phyloP scores from a whole-genome alignment of 2,329 filamentous ascomycete genomes.

The Tolypocladium tundrense region DNA sequence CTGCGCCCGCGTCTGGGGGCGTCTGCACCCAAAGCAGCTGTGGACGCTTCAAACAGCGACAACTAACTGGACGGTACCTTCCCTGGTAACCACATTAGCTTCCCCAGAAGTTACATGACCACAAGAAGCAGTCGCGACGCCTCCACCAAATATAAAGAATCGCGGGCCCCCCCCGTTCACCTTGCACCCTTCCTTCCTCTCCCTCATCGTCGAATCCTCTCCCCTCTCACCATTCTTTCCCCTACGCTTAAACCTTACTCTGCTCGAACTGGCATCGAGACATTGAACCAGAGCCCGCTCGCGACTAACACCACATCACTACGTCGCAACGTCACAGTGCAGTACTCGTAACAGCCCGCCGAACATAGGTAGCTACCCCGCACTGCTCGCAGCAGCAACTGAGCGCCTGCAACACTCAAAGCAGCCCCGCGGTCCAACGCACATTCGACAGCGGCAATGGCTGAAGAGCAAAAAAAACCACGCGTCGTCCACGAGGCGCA shows the following conservation, averaged over 20 bases:
- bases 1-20: neutral
- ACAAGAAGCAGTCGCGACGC: slow-evolving; percentile 1
- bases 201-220: neutral
- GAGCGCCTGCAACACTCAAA: neutral
- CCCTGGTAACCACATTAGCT: neutral
- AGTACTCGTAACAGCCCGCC: neutral
- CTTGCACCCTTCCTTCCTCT: neutral
- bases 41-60: neutral
- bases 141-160: slow-evolving; percentile 7
- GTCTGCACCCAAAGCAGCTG: neutral
- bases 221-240: neutral
- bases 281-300: neutral
- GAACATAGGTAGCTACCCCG: slow-evolving; percentile 6
- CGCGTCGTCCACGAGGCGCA: slow-evolving; percentile 67
- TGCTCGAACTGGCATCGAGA: neutral
- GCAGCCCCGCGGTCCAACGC: neutral
- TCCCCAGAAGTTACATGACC: neutral
- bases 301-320: neutral
- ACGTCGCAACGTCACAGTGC: slow-evolving; percentile 1
- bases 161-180: slow-evolving; percentile 2
- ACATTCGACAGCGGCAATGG: slow-evolving; percentile 26
- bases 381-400: slow-evolving; percentile 1
- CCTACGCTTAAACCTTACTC: neutral
- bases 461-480: slow-evolving; percentile 32
- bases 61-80: neutral